Evolutionary conservation across 2,329 filamentous ascomycete genomes (phyloP).

Genomic region (Ophiostoma sp.): DNA sequence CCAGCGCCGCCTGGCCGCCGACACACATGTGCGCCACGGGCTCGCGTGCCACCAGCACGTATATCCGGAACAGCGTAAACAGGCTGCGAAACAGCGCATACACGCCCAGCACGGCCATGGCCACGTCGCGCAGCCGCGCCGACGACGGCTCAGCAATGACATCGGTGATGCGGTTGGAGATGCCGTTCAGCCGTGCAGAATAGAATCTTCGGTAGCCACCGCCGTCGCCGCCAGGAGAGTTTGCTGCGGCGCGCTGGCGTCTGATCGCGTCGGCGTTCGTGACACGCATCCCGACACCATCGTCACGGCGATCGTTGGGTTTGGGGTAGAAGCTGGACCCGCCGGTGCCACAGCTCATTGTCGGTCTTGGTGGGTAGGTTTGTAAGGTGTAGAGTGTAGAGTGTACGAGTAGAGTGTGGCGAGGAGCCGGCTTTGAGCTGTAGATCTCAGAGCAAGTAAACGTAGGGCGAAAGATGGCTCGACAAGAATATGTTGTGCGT

Average conservation of each 20-base stretch:
- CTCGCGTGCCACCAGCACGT: not conserved
- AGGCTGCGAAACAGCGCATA: not conserved
- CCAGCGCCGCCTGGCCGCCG: not conserved
- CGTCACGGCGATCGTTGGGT: not conserved
- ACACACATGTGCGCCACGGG: not conserved
- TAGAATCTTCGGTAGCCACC: constrained; percentile 1
- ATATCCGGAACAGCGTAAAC: not conserved
- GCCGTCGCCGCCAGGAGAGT: not conserved
- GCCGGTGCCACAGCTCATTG: not conserved
- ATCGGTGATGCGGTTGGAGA: constrained; percentile 4
- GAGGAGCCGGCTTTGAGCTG: not conserved
- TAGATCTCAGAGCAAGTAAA: not conserved
- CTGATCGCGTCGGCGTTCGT: not conserved
- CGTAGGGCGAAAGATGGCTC: not conserved
- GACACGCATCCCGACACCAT: not conserved
- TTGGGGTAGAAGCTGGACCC: constrained; percentile 5
- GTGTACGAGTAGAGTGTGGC: not conserved
- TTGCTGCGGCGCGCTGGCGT: not conserved
- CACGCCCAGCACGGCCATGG: not conserved
- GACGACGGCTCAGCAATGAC: not conserved
- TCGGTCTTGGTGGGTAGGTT: not conserved
- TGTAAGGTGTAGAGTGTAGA: not conserved
- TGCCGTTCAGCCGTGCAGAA: not conserved
- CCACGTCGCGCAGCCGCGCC: constrained; percentile 1
- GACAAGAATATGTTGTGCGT: not conserved